Conservation (phyloP, 345 rosid species). For the Limnanthes douglasii region DNA sequence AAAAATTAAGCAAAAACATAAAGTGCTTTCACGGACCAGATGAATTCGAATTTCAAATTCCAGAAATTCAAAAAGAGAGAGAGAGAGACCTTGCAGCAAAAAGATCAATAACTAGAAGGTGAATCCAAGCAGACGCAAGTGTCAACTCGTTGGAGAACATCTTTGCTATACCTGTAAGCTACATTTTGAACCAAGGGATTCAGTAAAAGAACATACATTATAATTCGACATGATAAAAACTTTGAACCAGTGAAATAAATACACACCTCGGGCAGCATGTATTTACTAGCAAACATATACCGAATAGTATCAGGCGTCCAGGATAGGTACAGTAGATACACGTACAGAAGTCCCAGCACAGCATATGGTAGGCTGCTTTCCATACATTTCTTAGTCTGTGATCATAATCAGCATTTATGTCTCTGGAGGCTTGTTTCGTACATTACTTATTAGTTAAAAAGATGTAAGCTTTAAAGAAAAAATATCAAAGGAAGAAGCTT, state of each 20-base stretch:
- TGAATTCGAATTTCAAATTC: background rate
- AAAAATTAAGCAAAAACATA: constrained; percentile 2
- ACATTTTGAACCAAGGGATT: background rate
- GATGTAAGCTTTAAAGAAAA: no score
- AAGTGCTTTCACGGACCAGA: background rate
- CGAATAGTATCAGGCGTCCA: constrained; percentile 70
- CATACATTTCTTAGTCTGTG: constrained; percentile 75
- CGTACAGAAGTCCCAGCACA: constrained; percentile 56
- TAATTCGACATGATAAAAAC: background rate
- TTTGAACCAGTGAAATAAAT: background rate
- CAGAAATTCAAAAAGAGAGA: background rate
- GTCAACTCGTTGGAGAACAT: constrained; percentile 82
- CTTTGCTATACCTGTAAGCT: constrained; percentile 77
- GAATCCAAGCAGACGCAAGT: constrained; percentile 95
- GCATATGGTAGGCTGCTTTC: constrained; percentile 53
- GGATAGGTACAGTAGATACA: constrained; percentile 60
- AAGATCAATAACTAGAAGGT: constrained; percentile 70
- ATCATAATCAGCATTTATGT: no score
- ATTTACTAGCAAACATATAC: constrained; percentile 62
- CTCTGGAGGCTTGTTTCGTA: no score
- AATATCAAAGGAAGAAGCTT: no score
- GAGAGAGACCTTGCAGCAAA: constrained; percentile 68
- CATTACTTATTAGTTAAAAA: no score
- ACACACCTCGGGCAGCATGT: constrained; percentile 76
- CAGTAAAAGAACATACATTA: no score